Evolutionary conservation across 1,284 basidiomycete species (phyloP).

Genomic region (Filobasidium uniguttulatum): DNA sequence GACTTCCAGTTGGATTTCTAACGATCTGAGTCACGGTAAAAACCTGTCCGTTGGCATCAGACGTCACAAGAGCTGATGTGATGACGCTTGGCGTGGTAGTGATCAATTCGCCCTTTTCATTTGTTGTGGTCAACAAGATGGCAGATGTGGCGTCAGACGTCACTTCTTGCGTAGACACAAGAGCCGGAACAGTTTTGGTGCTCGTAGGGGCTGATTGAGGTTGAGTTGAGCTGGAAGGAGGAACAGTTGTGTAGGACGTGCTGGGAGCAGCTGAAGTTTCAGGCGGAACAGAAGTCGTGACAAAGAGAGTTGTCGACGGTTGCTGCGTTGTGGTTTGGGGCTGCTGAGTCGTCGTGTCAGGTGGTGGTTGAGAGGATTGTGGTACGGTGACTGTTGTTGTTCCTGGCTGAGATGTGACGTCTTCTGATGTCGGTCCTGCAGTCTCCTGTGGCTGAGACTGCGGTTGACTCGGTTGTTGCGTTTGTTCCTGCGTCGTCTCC

Average conservation of each 20-base stretch:
- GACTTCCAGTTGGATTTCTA: constrained; percentile 31
- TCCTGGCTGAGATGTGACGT: background rate
- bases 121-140: constrained; percentile 26
- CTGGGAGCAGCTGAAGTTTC: background rate
- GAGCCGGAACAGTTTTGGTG: constrained; percentile 5
- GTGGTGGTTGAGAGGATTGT: too few species aligned
- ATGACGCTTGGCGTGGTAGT: constrained; percentile 26
- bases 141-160: constrained; percentile 22
- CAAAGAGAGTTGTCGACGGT: background rate
- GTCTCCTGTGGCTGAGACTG: background rate
- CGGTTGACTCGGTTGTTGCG: background rate
- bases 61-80: constrained; percentile 27
- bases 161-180: background rate
- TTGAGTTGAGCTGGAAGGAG: background rate
- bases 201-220: background rate
- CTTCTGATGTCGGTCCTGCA: background rate
- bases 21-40: constrained; percentile 33
- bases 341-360: too few species aligned
- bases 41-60: constrained; percentile 27
- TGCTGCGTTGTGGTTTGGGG: background rate
- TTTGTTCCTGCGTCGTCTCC: constrained; percentile 1
- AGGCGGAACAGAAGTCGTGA: background rate
- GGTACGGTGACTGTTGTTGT: constrained; percentile 1
- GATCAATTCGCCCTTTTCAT: constrained; percentile 21
- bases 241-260: background rate